Percentiles rank a stretch among this genome's conserved stretches.
Evolutionary conservation across 163 green algal genomes (phyloP).

Genomic region (Chloromonas sp.): DNA sequence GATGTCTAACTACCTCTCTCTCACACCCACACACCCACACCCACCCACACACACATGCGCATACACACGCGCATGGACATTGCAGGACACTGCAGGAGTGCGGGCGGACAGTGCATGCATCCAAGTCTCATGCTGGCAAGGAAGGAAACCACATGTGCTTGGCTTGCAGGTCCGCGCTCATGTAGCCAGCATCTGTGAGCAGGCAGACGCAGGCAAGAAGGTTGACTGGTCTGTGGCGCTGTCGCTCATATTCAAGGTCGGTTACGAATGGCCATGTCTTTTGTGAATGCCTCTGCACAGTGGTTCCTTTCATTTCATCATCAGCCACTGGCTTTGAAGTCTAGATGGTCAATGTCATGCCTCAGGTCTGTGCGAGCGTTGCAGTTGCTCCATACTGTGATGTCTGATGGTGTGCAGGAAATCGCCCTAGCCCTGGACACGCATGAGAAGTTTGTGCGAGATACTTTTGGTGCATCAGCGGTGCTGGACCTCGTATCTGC

Average conservation of each 20-base stretch:
- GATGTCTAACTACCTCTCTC: no score
- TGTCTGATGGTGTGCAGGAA: constrained; percentile 5
- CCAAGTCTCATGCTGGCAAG: no score
- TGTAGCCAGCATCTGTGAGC: constrained; percentile 32
- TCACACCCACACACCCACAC: no score
- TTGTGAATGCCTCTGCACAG: constrained; percentile 50
- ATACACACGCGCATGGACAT: no score
- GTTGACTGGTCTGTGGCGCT: constrained; percentile 72
- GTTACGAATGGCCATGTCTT: constrained; percentile 45
- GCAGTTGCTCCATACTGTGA: no score
- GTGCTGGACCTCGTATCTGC: constrained; percentile 48
- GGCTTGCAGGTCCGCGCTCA: constrained; percentile 18
- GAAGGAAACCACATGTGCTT: neutral
- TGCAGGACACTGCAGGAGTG: no score
- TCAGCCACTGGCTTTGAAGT: no score
- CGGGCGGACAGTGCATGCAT: no score
- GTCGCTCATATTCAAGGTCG: constrained; percentile 75
- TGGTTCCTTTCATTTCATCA: constrained; percentile 21
- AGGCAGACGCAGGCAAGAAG: constrained; percentile 27
- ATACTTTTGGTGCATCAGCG: constrained; percentile 52
- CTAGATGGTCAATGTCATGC: no score
- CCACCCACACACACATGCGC: no score
- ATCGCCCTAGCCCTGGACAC: constrained; percentile 31
- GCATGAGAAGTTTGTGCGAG: constrained; percentile 32
- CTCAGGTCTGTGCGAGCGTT: no score